Conservation (phyloP, 2,329 filamentous ascomycete species). For the Ophiostoma sp. region DNA sequence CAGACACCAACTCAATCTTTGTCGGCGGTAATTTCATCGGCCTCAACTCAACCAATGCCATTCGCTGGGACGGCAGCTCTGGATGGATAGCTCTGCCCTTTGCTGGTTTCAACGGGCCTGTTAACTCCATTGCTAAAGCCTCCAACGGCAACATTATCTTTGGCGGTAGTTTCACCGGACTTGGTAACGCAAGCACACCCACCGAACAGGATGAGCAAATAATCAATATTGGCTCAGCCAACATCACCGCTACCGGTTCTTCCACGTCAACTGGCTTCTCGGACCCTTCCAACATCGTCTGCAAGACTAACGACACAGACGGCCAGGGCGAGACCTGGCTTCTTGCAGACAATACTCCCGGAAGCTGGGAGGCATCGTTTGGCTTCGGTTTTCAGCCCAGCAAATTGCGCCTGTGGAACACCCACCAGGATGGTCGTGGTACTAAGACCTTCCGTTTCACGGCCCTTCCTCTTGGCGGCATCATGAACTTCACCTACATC, state of each 20-base stretch:
- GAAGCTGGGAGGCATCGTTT: conserved; percentile 79
- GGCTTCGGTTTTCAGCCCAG: conserved; percentile 81
- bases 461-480: conserved; percentile 78
- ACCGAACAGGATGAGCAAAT: conserved; percentile 66
- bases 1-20: conserved; percentile 72
- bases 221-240: conserved; percentile 77
- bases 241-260: conserved; percentile 62
- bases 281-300: conserved; percentile 76
- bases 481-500: conserved; percentile 91
- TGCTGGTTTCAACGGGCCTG: conserved; percentile 88
- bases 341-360: conserved; percentile 66
- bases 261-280: conserved; percentile 59
- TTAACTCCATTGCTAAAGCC: conserved; percentile 76
- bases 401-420: conserved; percentile 83
- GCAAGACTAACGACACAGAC: conserved; percentile 63
- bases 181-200: conserved; percentile 72
- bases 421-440: conserved; percentile 73
- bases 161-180: conserved; percentile 79
- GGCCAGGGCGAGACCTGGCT: conserved; percentile 78
- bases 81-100: conserved; percentile 82
- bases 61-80: conserved; percentile 65
- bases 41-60: conserved; percentile 79
- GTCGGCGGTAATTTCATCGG: conserved; percentile 82
- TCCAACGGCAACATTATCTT: conserved; percentile 84
- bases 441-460: conserved; percentile 85